Conservation (phyloP, 169 alveolate species). For the Eimeria maxima region DNA sequence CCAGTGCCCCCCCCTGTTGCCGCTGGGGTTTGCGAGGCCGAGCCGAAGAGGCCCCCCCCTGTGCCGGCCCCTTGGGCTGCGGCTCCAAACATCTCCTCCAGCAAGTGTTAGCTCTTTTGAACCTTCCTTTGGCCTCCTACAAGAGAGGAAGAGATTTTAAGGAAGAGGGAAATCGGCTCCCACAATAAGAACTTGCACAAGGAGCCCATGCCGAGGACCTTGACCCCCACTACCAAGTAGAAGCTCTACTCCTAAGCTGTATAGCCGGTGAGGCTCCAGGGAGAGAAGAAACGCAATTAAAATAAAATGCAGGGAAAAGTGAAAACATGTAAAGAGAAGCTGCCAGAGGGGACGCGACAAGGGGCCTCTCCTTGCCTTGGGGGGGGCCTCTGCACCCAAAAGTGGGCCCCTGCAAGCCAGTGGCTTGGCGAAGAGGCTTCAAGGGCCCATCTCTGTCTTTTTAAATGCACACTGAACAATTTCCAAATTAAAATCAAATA, state of each 20-base stretch:
- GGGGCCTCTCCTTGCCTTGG: not conserved
- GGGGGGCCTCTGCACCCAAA: not conserved
- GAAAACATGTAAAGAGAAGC: not conserved
- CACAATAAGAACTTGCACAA: not conserved
- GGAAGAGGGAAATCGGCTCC: not conserved
- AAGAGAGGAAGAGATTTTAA: not conserved
- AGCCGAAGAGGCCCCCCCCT: conserved; percentile 59
- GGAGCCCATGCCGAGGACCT: not conserved
- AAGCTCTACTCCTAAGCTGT: not conserved
- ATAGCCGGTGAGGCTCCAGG: not conserved
- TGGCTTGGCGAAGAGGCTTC: not conserved
- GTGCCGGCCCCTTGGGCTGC: not conserved
- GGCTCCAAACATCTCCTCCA: conserved; percentile 20
- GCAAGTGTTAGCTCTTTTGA: not conserved
- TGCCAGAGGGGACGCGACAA: not conserved
- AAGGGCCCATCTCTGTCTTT: not conserved
- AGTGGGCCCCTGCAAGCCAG: not conserved
- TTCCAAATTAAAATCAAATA: not conserved
- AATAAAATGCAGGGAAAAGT: not conserved
- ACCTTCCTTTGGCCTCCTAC: not conserved
- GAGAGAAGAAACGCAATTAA: not conserved
- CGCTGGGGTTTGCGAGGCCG: conserved; percentile 18
- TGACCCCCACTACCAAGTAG: not conserved
- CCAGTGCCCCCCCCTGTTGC: conserved; percentile 24
- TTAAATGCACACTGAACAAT: not conserved